Conservation (phyloP, 495 filamentous ascomycete genomes). For the Usnea hakonensis region DNA sequence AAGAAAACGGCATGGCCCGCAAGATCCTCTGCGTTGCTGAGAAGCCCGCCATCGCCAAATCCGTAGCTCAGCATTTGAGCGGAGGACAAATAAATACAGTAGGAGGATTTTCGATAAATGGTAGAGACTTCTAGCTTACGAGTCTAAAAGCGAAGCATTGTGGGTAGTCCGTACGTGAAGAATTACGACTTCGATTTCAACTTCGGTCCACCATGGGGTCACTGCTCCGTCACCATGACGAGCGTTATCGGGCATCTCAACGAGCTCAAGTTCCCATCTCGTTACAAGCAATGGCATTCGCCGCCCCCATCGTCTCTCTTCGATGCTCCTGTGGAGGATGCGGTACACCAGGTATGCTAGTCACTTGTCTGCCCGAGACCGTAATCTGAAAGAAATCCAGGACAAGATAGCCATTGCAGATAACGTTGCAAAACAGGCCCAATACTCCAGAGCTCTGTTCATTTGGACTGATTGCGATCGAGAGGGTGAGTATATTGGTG, state of each 20-base stretch:
- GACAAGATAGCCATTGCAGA: constrained; percentile 72
- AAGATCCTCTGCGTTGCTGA: constrained; percentile 89
- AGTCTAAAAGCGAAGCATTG: constrained; percentile 44
- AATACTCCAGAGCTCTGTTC: constrained; percentile 60
- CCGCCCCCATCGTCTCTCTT: constrained; percentile 76
- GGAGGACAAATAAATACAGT: constrained; percentile 66
- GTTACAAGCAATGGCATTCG: constrained; percentile 69
- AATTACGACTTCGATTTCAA: constrained; percentile 89
- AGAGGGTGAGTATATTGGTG: constrained; percentile 92
- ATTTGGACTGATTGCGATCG: constrained; percentile 99
- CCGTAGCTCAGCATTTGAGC: constrained; percentile 80
- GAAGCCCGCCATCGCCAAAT: constrained; percentile 92
- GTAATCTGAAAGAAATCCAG: constrained; percentile 31
- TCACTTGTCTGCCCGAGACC: not conserved
- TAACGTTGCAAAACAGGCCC: constrained; percentile 77
- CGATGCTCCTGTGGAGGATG: constrained; percentile 63
- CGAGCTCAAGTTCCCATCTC: constrained; percentile 56
- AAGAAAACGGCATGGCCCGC: constrained; percentile 26
- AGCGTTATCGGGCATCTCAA: constrained; percentile 83
- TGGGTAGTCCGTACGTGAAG: constrained; percentile 70
- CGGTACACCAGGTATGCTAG: constrained; percentile 52
- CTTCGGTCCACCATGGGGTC: constrained; percentile 74
- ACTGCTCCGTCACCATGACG: constrained; percentile 82
- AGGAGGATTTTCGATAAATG: constrained; percentile 29
- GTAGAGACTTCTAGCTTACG: constrained; percentile 24